Evolutionary conservation across 345 rosid genomes (phyloP).

Genomic region (Passiflora organensis): DNA sequence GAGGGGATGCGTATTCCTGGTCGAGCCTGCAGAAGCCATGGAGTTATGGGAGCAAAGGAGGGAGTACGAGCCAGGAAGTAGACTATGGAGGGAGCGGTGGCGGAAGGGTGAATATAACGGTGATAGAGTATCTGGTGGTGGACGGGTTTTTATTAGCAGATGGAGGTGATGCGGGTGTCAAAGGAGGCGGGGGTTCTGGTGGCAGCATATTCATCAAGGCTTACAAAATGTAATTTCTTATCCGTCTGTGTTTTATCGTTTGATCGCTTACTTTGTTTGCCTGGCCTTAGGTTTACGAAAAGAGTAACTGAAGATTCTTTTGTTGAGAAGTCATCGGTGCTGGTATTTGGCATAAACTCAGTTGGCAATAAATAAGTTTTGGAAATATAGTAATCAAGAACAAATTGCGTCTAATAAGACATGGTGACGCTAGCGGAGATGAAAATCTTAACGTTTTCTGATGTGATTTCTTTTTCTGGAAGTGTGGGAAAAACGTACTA

Average conservation of each 20-base stretch:
- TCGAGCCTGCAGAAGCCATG: conserved; percentile 60
- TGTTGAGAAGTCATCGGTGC: background rate
- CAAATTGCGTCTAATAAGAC: too few relatives aligned
- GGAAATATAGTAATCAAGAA: conserved; percentile 1
- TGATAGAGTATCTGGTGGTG: conserved; percentile 45
- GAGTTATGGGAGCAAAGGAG: conserved; percentile 90
- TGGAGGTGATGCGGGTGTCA: conserved; percentile 77
- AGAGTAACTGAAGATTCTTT: conserved; percentile 1
- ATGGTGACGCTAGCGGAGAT: background rate
- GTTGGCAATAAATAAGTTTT: background rate
- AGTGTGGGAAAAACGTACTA: too few relatives aligned
- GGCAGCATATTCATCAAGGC: conserved; percentile 77
- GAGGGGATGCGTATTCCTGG: conserved; percentile 99
- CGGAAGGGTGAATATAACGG: conserved; percentile 58
- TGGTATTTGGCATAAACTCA: background rate
- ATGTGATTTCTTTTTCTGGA: background rate
- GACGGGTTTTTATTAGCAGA: conserved; percentile 74
- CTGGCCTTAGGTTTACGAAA: background rate
- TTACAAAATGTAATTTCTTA: conserved; percentile 62
- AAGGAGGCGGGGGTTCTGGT: conserved; percentile 98
- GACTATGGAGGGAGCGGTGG: conserved; percentile 95
- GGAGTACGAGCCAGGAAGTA: conserved; percentile 73
- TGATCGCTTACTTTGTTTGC: background rate
- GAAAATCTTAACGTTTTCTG: background rate
- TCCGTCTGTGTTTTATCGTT: conserved; percentile 9